Evolutionary conservation across 2,329 filamentous ascomycete species (phyloP), one percentile per base, ranked within the genome.

Genomic region (Ilyonectria sp.): DNA sequence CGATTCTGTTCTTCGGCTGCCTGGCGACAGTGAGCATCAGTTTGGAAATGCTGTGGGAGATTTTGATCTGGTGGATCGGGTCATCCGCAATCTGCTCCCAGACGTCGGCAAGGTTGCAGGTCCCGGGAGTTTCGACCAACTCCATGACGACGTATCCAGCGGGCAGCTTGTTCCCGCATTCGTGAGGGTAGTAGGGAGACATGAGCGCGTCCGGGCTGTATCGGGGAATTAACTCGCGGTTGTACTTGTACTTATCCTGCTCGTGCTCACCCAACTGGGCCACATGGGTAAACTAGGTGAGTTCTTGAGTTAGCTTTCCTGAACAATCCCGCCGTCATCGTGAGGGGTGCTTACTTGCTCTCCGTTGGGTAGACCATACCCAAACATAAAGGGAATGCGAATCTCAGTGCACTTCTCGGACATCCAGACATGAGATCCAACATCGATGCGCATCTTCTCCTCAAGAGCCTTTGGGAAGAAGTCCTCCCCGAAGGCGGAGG

Each of bases 371-470:
- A 50, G 15, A 1, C 47, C 47, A 3, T 29, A 50, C 1, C 26
- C 47, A 7, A 29, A 31, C 6, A 50, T 8, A 4, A 5, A 7
- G 3, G 47, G 47, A 15, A 29, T 4, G 3, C 15, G 47, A 2
- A 29, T 10, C 1, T 50, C 46, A 2, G 21, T 6, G 6, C 46
- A 47, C 5, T 26, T 21, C 6, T 13, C 13, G 6, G 11, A 26
- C 23, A 49, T 15, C 40, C 50, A 65, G 17, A 56, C 21, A 6
- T 60, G 21, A 2, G 26, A 43, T 1, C 49, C 63, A 2, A 54
- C 43, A 4, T 60, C 56, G 1, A 49, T 21, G 1, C 63, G 17
- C 6, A 65, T 40, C 44, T 65, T 65, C 19, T 65, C 63, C 31
- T 65, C 63, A 3, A 60, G 26, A 2, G 49, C 21, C 21, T 21